Conservation (phyloP, 2,329 filamentous ascomycete species). For the Pseudogymnoascus sp. region DNA sequence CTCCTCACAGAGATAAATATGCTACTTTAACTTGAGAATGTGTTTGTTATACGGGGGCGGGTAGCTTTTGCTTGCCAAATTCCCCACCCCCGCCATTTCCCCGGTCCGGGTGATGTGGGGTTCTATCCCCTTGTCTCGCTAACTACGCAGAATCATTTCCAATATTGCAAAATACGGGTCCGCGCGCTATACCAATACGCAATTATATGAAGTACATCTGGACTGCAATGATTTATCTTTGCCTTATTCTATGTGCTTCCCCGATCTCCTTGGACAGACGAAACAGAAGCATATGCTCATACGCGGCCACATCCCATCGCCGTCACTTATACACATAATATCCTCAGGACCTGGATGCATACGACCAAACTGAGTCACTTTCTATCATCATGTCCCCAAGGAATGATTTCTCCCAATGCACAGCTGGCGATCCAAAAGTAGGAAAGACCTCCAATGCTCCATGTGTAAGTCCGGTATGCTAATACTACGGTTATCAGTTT, state of each 20-base stretch:
- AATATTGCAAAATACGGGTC: background rate
- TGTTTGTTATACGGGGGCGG: background rate
- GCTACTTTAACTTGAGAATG: background rate
- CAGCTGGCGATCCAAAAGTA: conserved; percentile 21
- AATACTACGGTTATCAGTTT: conserved; percentile 14
- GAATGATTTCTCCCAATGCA: background rate
- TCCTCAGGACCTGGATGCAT: background rate
- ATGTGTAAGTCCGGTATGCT: background rate
- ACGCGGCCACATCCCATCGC: background rate
- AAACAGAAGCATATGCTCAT: background rate
- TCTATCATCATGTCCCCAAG: background rate
- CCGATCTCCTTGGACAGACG: background rate
- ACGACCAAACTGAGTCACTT: background rate
- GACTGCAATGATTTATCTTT: background rate
- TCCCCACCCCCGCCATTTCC: background rate
- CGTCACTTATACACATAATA: background rate
- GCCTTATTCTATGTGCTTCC: background rate
- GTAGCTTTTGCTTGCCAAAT: background rate
- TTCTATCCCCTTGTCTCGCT: background rate
- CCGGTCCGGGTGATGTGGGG: background rate
- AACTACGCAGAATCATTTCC: background rate
- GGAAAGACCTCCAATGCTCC: background rate
- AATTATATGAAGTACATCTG: background rate
- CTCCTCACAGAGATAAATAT: background rate
- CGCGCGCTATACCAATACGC: background rate